Percentiles rank a stretch among this genome's conserved stretches.
phyloP scores from a whole-genome alignment of 2,329 filamentous ascomycete species.

The Leptographium procerum region DNA sequence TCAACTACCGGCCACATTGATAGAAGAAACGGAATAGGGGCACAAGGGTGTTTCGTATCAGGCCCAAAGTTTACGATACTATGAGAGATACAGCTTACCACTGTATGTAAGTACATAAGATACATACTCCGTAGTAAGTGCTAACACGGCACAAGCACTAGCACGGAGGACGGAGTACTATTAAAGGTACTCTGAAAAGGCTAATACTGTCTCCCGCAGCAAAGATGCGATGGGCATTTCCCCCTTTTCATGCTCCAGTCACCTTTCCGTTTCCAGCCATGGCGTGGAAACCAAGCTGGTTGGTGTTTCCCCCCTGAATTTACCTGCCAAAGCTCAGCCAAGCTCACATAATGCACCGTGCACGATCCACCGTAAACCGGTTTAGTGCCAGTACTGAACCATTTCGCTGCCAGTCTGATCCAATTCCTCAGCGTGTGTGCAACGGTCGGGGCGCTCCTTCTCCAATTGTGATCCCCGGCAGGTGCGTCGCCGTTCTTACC shows the following conservation, averaged over 20 bases:
- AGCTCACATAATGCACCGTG: conserved; percentile 7
- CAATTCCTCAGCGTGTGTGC: not conserved
- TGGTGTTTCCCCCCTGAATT: conserved; percentile 12
- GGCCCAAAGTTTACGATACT: too few relatives aligned
- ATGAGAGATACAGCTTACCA: too few relatives aligned
- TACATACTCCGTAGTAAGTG: not conserved
- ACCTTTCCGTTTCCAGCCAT: conserved; percentile 11
- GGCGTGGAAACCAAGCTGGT: conserved; percentile 7
- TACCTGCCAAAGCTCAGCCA: conserved; percentile 3
- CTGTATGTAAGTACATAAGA: too few relatives aligned
- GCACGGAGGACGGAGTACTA: not conserved
- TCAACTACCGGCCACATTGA: not conserved
- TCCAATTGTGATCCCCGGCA: conserved; percentile 7
- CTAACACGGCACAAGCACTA: not conserved
- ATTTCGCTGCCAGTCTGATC: not conserved
- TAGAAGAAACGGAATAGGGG: not conserved
- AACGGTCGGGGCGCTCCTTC: conserved; percentile 5
- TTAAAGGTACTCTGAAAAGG: not conserved
- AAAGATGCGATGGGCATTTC: not conserved
- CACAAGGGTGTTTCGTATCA: too few relatives aligned
- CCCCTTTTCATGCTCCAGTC: conserved; percentile 7
- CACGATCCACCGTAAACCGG: conserved; percentile 4
- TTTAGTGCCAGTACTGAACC: not conserved
- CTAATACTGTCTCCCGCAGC: not conserved
- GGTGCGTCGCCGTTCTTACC: not conserved